Conservation (phyloP, 768 basidiomycete species). For the Cystobasidium tubakii region DNA sequence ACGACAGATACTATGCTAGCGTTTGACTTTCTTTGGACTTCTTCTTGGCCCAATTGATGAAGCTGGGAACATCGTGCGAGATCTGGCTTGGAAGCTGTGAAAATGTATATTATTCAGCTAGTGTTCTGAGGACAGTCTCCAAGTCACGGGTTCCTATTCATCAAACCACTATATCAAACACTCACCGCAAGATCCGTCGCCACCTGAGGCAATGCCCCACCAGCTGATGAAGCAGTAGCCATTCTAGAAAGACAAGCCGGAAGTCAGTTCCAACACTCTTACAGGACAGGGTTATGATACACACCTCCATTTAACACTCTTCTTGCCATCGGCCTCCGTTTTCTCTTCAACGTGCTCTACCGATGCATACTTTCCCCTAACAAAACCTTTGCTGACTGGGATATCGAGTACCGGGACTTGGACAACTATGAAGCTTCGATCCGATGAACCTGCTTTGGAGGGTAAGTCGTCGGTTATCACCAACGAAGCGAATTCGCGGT, state of each 20-base stretch:
- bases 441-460: neutral
- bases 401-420: constrained; percentile 31
- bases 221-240: constrained; percentile 27
- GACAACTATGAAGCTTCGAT: constrained; percentile 13
- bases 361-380: constrained; percentile 25
- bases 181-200: constrained; percentile 29
- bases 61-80: constrained; percentile 32
- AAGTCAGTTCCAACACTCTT: neutral
- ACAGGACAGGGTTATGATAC: neutral
- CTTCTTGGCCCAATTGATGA: constrained; percentile 28
- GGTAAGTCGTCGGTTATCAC: neutral
- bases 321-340: neutral
- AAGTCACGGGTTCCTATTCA: no score
- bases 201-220: constrained; percentile 20
- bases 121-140: no score
- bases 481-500: constrained; percentile 25
- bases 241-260: constrained; percentile 11
- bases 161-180: neutral
- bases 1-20: neutral
- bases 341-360: constrained; percentile 21
- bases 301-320: constrained; percentile 21
- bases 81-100: constrained; percentile 26
- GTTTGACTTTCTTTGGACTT: neutral
- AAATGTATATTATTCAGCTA: no score
- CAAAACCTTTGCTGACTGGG: constrained; percentile 19